Base-by-base conservation (phyloP, 169 alveolate genomes). In the Cryptosporidium parvum region DNA sequence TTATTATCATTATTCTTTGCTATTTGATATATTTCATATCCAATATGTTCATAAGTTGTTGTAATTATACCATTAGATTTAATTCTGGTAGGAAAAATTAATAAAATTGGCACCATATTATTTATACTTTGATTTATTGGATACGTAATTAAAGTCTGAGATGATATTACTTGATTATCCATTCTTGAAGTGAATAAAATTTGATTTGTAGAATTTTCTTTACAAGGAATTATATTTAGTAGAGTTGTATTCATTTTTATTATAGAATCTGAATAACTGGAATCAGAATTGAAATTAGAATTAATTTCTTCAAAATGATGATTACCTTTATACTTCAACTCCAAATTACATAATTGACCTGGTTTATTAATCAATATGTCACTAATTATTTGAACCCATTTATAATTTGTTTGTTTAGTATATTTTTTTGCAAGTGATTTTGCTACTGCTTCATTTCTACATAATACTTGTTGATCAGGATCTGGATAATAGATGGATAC, bases 401-500 rank as follows among this genome's bases (percentile, higher is more conserved):
- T 65, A 33, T 69, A 14, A 26, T 39, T 80, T 2, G 68, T 62
- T 12, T 80, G 72, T 33, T 65, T 59, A 3, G 65, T 44, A 59
- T 80, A 80, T 23, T 6, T 80, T 21, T 48, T 59, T 44, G 80
- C 59, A 21, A 80, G 62, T 62, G 26, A 35, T 45, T 48, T 80
- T n/a, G 89, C 89, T 1, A 48, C 12, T 44, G 35, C 35, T 80
- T n/a, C 31, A 39, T 61, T 62, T 44, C 75, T 80, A 23, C 89
- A 80, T 26, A 39, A 16, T 26, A 86, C 92, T 14, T 86, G 89
- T 48, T 80, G 70, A 65, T 73, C 71, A 10, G 93, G 75, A 62
- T 92, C 93, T 4, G 94, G 94, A 48, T 84, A 92, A 69, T 85
- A 92, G 1, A 92, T 85, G 71, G 93, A 91, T 29, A 92, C 29